Evolutionary conservation across 2,329 filamentous ascomycete species (phyloP).

Genomic region (Fusarium sp.): DNA sequence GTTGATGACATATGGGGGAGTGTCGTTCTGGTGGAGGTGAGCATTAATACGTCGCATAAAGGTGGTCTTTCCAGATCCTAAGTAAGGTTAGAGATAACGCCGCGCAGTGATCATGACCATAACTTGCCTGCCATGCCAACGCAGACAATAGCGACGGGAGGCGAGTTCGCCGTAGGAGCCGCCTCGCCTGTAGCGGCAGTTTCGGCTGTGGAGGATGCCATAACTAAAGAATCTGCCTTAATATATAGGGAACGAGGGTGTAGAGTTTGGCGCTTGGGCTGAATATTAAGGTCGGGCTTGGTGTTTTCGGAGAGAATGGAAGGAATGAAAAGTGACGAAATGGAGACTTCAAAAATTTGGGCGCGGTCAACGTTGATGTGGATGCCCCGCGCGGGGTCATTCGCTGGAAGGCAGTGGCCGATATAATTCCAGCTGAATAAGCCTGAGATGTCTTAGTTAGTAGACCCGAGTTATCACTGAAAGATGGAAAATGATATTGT

Average conservation of each 20-base stretch:
- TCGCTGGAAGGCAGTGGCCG: slow-evolving; percentile 35
- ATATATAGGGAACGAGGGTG: not conserved
- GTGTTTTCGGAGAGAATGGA: slow-evolving; percentile 1
- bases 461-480: not conserved
- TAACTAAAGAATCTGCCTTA: slow-evolving; percentile 22
- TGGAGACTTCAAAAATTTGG: slow-evolving; percentile 46
- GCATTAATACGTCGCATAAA: slow-evolving; percentile 99
- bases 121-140: slow-evolving; percentile 91
- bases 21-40: slow-evolving; percentile 83
- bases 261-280: not conserved
- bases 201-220: slow-evolving; percentile 52
- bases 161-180: slow-evolving; percentile 52
- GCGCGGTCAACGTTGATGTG: slow-evolving; percentile 26
- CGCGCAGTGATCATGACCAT: slow-evolving; percentile 3
- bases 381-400: slow-evolving; percentile 50
- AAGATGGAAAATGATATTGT: not conserved
- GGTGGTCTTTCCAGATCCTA: slow-evolving; percentile 97
- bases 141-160: slow-evolving; percentile 86
- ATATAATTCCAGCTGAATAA: slow-evolving; percentile 24
- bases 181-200: slow-evolving; percentile 42
- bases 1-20: slow-evolving; percentile 94
- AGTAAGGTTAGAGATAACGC: slow-evolving; percentile 3
- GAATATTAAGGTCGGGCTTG: not conserved
- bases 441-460: not conserved
- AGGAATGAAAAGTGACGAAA: slow-evolving; percentile 41